A percentile compares a stretch with the other conserved stretches of the same genome.
Conservation (phyloP, 2,329 filamentous ascomycete genomes). For the Magnaporthiopsis rhizophila region DNA sequence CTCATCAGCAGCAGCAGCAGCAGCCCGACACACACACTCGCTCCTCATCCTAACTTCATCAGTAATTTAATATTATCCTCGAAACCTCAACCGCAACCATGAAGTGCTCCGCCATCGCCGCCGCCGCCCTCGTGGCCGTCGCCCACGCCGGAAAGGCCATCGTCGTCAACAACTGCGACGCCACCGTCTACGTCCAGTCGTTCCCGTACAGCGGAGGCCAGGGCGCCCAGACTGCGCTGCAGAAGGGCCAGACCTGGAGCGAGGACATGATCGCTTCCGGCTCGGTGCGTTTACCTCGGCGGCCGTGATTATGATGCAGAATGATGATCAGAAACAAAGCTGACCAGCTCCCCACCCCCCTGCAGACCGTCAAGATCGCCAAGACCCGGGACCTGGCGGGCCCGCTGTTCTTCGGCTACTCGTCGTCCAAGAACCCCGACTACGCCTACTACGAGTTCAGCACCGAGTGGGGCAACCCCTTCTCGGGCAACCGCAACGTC, state of each 20-base stretch:
- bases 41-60: not conserved
- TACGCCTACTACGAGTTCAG: conserved; percentile 29
- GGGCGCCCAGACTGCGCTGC: conserved; percentile 24
- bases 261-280: conserved; percentile 27
- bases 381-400: conserved; percentile 26
- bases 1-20: not conserved
- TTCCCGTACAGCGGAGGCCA: conserved; percentile 24
- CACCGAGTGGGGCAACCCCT: conserved; percentile 32
- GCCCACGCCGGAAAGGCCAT: conserved; percentile 26
- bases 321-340: conserved; percentile 10
- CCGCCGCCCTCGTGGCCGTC: conserved; percentile 24
- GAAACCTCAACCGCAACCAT: conserved; percentile 15
- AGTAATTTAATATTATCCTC: not conserved
- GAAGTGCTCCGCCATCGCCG: conserved; percentile 20
- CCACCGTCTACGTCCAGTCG: conserved; percentile 29
- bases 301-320: not conserved
- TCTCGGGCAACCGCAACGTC: conserved; percentile 26
- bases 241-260: conserved; percentile 24
- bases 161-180: conserved; percentile 27
- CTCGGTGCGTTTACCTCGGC: conserved; percentile 22
- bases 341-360: not conserved
- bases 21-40: not conserved
- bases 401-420: conserved; percentile 35
- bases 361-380: conserved; percentile 32
- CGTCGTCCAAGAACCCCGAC: conserved; percentile 26